Evolutionary conservation across 805 yeast species (phyloP), one percentile per base, ranked within the genome.

Genomic region (Metschnikowia rubicola): DNA sequence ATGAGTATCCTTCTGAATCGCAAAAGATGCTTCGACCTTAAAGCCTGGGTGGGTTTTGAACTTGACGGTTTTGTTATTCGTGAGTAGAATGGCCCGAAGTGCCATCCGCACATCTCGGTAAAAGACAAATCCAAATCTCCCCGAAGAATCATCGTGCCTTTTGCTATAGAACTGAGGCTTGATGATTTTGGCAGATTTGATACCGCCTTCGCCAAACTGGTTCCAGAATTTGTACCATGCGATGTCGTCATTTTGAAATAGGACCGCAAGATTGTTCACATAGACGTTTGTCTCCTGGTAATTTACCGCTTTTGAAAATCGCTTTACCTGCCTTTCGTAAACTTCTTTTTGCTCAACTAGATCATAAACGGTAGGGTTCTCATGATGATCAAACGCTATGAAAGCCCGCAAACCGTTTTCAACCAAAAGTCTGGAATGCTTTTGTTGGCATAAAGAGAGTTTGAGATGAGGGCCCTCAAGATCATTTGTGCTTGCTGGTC

Each of bases 211-310:
- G 10, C 75, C 75, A 60, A 70, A 71, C 47, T 67, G 73, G 31
- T 48, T 40, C 75, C 76, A 71, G 54, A 71, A 71, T 29, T 44
- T 30, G 35, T 58, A 65, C 76, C 76, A 71, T 28, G 63, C 50
- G 28, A 56, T 62, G 53, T 78, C 82, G 32, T 42, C 70, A 61
- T 86, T 89, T 43, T 68, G 71, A 61, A 83, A 78, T 4, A 70
- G 53, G 10, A 72, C 54, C 6, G 87, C 84, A 35, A 87, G 65
- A 58, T 81, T 80, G 50, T 81, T 84, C 32, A 87, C 81, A 60
- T 86, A 87, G 38, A 87, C 71, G 63, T 87, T 87, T 5, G 89
- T 80, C 55, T 84, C 89, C 60, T 83, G 89, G 54, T 65, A 71
- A 50, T 70, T 68, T 30, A 59, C 51, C 33, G 50, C 44, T 47